Base-by-base conservation (phyloP, 257 asterid species). In the Plectranthus barbatus region DNA sequence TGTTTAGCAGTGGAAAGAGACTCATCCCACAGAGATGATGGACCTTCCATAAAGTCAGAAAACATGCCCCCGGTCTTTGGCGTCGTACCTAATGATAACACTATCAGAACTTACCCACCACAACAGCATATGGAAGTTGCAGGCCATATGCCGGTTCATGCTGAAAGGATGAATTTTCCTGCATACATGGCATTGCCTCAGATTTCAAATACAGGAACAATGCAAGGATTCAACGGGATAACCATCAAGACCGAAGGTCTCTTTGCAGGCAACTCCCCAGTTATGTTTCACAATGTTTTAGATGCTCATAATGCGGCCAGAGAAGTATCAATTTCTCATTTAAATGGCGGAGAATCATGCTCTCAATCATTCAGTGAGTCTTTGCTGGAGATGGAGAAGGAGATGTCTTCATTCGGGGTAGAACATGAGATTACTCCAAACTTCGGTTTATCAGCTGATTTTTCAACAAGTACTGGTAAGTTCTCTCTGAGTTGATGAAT, bases 381-480 rank as follows among this genome's bases (percentile, higher is more conserved):
- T 17, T 42, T 72, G 46, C 60, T 79, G 69, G 84, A 76, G 65
- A 68, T 74, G 0, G 90, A n/a, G n/a, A n/a, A n/a, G n/a, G n/a
- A 83, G 74, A 49, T 62, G 14, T 73, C 76, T 68, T 67, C 88
- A 6, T 75, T 75, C 47, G 92, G 85, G 44, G 58, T 89, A 77
- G 88, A 84, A 55, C 96, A n/a, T n/a, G n/a, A 84, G 79, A 81
- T 92, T 23, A 81, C 93, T 55, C 90, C 73, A 40, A 74, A 74
- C 76, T 81, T 84, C 72, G 77, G 91, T 69, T 79, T 86, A 52
- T 80, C 97, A 3, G 96, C 74, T 66, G 86, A 79, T 78, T 71
- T 83, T 80, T 76, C 72, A n/a, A n/a, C 88, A 17, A 77, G 82
- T 52, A 72, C 78, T 13, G 95, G 95, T 91, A 59, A 17, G 79